Percentiles rank a stretch among this genome's conserved stretches.
Evolutionary conservation across 2,329 filamentous ascomycete species (phyloP).

Genomic region (Eutypa lata): DNA sequence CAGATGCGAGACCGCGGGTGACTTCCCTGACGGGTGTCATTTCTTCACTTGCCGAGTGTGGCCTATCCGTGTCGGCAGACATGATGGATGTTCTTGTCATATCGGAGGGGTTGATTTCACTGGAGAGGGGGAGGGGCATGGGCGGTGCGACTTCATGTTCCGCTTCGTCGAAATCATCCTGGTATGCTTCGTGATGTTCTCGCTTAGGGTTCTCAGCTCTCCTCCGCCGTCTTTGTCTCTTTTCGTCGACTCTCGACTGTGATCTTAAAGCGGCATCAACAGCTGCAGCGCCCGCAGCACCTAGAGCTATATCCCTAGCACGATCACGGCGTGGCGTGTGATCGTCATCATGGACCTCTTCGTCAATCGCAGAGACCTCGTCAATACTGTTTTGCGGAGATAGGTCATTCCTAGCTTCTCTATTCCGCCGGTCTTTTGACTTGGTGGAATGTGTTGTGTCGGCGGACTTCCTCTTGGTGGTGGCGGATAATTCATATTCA

Average conservation of each 20-base stretch:
- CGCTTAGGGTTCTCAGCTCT: conserved; percentile 49
- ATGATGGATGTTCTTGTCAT: conserved; percentile 84
- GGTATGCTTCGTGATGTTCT: conserved; percentile 41
- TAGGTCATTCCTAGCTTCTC: conserved; percentile 54
- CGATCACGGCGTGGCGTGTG: conserved; percentile 43
- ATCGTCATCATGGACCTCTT: conserved; percentile 39
- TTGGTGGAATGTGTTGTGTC: conserved; percentile 51
- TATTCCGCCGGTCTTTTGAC: conserved; percentile 43
- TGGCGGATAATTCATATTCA: conserved; percentile 50
- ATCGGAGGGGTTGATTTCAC: conserved; percentile 81
- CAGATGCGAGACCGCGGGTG: conserved; percentile 57
- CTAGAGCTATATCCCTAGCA: conserved; percentile 41
- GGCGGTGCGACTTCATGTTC: conserved; percentile 64
- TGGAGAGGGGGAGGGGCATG: conserved; percentile 86
- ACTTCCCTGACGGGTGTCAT: conserved; percentile 61
- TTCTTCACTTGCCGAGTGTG: conserved; percentile 65
- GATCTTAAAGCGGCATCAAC: conserved; percentile 36
- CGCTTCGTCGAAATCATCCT: conserved; percentile 48
- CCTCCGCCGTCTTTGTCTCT: conserved; percentile 50
- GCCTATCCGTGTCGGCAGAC: conserved; percentile 74
- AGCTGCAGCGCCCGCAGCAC: conserved; percentile 39
- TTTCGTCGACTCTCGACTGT: conserved; percentile 42
- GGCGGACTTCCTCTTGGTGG: conserved; percentile 50
- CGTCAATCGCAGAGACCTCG: conserved; percentile 41
- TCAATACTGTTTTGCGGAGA: conserved; percentile 48